Base-by-base conservation (phyloP, 2,329 filamentous ascomycete species). In the Cadophora luteo-olivacea region DNA sequence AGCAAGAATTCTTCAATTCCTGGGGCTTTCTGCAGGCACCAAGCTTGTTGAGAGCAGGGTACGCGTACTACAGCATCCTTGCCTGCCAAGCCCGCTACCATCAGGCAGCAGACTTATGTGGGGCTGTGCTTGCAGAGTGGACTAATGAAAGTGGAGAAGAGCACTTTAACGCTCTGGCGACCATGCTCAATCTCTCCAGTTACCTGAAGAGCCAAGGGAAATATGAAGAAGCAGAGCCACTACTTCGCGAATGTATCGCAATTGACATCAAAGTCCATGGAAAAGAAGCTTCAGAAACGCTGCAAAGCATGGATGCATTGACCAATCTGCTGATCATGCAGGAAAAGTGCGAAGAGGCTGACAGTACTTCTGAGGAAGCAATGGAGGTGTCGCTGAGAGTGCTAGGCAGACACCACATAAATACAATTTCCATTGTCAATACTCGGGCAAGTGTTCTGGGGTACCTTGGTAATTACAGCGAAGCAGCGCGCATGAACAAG, bases 211-310 rank as follows among this genome's bases (percentile, higher is more conserved):
- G 52, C 1, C 71, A 73, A 38, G 70, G 70, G 24, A 70, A 68
- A 51, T 74, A 73, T 54, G 65, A 70, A 4, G 73, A 75, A 16
- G 75, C 75, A 7, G 67, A 76, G 36, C 11, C 52, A 9, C 57
- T 73, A 6, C 69, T 70, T 41, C 41, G 61, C 32, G 61, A 65
- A 29, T 68, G 69, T 19, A 55, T 76, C 19, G 45, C 36, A 48
- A 19, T 58, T 33, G 8, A 64, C 14, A 12, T 16, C 61, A 7
- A 68, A 69, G 29, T 41, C 49, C 38, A 48, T 69, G 16, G 72
- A 66, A 7, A 32, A 29, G 12, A 61, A 72, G 22, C 68, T 71
- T 24, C 62, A 8, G 24, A 36, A 22, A 52, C 70, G 45, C 61
- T 67, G 58, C 7, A 16, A 54, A 61, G 57, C 49, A 38, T 64